phyloP scores from a whole-genome alignment of 2,329 filamentous ascomycete species.

The Aaosphaeria arxii region DNA sequence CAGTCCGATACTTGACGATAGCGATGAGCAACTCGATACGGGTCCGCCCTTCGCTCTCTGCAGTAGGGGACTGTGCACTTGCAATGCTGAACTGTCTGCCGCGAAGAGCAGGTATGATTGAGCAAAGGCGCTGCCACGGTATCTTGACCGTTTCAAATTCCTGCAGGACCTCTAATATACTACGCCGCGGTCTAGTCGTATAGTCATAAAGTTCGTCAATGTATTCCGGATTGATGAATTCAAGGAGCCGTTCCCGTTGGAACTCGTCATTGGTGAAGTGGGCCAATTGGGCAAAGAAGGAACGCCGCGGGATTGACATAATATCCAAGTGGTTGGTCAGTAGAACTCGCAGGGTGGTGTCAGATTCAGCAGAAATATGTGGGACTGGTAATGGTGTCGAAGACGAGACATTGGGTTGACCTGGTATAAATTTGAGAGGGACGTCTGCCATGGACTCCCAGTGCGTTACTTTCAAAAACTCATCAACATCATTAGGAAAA shows the following conservation, averaged over 20 bases:
- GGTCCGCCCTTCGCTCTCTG: constrained; percentile 28
- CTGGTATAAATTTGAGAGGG: constrained; percentile 54
- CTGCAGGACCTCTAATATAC: constrained; percentile 86
- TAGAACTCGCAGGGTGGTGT: constrained; percentile 68
- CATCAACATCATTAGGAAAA: constrained; percentile 74
- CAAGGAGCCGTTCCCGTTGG: constrained; percentile 77
- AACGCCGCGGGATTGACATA: constrained; percentile 80
- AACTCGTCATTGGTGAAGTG: constrained; percentile 69
- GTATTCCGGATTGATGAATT: constrained; percentile 76
- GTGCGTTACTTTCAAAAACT: constrained; percentile 72
- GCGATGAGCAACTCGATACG: constrained; percentile 74
- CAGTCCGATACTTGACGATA: constrained; percentile 86
- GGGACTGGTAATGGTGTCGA: constrained; percentile 40
- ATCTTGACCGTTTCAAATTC: constrained; percentile 85
- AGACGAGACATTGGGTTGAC: constrained; percentile 19
- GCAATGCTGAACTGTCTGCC: constrained; percentile 93
- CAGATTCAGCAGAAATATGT: constrained; percentile 34
- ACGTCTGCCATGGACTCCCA: constrained; percentile 74
- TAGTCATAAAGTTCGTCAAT: constrained; percentile 96
- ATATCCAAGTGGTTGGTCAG: constrained; percentile 85
- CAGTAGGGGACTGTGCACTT: constrained; percentile 55
- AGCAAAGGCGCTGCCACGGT: constrained; percentile 68
- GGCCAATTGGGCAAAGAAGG: constrained; percentile 76
- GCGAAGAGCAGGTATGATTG: constrained; percentile 77
- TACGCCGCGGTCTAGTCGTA: constrained; percentile 82